A percentile compares a stretch with the other conserved stretches of the same genome.
These are phyloP conservation scores for Hordeum pubiflorum DNA, from an alignment of 202 grass and related monocot genomes.

Conservation along the genomic window DNA sequence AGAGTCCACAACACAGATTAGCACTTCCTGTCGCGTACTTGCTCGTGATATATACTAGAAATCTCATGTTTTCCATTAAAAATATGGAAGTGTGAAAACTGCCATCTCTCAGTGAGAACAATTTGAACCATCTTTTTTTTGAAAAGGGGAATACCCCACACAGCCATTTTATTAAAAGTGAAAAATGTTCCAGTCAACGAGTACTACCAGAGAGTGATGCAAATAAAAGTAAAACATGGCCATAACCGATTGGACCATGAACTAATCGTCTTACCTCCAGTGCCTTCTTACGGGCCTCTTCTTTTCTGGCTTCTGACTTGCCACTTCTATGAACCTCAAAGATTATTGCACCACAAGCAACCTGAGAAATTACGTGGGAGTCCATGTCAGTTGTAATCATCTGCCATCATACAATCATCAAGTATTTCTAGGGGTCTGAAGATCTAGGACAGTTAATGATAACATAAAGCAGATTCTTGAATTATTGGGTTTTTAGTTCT, in stretches of 20 bases:
- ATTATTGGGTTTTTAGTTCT: background rate
- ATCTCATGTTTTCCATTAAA: background rate
- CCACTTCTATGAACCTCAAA: constrained; percentile 95
- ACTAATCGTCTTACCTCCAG: constrained; percentile 44
- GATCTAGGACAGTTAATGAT: background rate
- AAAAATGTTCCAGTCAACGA: no score
- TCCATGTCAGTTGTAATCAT: constrained; percentile 9
- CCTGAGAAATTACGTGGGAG: constrained; percentile 32
- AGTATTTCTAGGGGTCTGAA: background rate
- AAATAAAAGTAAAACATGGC: no score
- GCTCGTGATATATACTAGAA: background rate
- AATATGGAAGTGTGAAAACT: background rate
- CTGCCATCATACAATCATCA: background rate
- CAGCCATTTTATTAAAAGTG: no score
- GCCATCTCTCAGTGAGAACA: background rate
- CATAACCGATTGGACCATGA: no score
- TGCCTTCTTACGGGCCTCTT: constrained; percentile 61
- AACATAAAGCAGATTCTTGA: background rate
- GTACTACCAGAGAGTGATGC: no score
- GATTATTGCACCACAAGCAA: constrained; percentile 73
- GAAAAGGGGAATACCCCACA: no score
- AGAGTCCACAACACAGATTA: background rate
- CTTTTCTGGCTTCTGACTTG: constrained; percentile 90
- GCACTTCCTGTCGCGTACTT: background rate
- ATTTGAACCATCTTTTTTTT: background rate